Evolutionary conservation across 1,284 basidiomycete species (phyloP).

Genomic region (Veloboletus limbatus): DNA sequence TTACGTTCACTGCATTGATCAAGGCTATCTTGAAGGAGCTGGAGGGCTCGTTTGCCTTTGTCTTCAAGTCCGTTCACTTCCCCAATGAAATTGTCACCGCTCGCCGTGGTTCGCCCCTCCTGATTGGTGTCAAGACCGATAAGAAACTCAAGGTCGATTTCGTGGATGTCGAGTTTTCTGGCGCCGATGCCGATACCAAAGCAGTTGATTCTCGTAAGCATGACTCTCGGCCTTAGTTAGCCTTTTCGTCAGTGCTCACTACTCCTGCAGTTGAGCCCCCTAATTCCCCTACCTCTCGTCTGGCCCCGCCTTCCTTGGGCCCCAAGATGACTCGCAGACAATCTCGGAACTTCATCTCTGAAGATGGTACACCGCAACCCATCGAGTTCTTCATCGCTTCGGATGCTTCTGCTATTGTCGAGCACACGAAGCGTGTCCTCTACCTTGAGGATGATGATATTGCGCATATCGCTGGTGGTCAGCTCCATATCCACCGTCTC

Average conservation of each 20-base stretch:
- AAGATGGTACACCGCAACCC: constrained; percentile 97
- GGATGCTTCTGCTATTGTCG: constrained; percentile 94
- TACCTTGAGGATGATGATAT: constrained; percentile 99
- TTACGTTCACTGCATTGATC: constrained; percentile 89
- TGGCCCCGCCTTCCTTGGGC: constrained; percentile 71
- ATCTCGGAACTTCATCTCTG: constrained; percentile 97
- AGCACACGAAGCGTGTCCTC: constrained; percentile 98
- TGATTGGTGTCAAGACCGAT: constrained; percentile 99
- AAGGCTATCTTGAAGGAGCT: constrained; percentile 98
- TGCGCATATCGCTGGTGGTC: constrained; percentile 95
- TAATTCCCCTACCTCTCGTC: constrained; percentile 55
- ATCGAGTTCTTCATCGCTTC: constrained; percentile 99
- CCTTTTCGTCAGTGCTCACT: constrained; percentile 14
- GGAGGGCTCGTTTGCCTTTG: constrained; percentile 99
- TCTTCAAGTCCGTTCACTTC: constrained; percentile 97
- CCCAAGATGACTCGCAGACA: constrained; percentile 92
- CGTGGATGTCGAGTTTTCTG: constrained; percentile 95
- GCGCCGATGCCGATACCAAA: constrained; percentile 62
- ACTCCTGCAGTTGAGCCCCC: constrained; percentile 46
- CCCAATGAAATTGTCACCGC: constrained; percentile 96
- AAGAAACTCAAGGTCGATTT: constrained; percentile 99
- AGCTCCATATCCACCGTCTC: constrained; percentile 98
- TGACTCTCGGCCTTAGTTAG: not conserved
- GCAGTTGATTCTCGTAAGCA: constrained; percentile 57
- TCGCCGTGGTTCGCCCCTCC: constrained; percentile 93